Conservation (phyloP, 768 basidiomycete species). For the Amanita rimosa region DNA sequence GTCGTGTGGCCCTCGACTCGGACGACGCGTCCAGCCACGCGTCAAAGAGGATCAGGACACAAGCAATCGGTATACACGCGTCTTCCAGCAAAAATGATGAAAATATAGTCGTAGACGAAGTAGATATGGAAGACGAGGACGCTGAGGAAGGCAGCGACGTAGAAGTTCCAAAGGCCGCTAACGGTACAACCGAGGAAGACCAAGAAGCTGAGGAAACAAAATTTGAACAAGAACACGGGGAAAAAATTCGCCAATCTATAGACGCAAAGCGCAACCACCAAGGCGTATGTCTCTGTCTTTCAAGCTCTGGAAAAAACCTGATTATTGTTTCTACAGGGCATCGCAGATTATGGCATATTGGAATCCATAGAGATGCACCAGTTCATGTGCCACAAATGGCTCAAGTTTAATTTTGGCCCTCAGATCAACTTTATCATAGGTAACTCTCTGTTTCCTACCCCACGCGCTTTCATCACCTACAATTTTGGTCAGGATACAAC, state of each 20-base stretch:
- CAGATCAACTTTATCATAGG: constrained; percentile 98
- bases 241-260: constrained; percentile 41
- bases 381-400: constrained; percentile 91
- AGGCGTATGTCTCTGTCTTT: constrained; percentile 27
- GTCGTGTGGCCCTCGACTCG: constrained; percentile 31
- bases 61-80: constrained; percentile 15
- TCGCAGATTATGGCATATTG: constrained; percentile 84
- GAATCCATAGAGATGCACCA: constrained; percentile 79
- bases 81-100: constrained; percentile 14
- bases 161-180: constrained; percentile 14
- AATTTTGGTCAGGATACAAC: constrained; percentile 56
- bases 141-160: constrained; percentile 18
- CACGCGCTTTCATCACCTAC: not conserved
- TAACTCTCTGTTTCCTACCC: constrained; percentile 17
- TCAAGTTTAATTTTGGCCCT: constrained; percentile 78
- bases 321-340: constrained; percentile 33
- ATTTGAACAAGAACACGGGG: constrained; percentile 54
- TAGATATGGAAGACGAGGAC: constrained; percentile 16
- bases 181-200: constrained; percentile 21
- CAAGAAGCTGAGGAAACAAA: constrained; percentile 50
- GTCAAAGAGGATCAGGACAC: constrained; percentile 20
- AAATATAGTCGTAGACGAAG: constrained; percentile 22
- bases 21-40: constrained; percentile 26
- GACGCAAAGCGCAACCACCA: constrained; percentile 33
- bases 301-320: not conserved